Conservation (phyloP, 352 stramenopile genomes). For the Phytophthora ohioensis region DNA sequence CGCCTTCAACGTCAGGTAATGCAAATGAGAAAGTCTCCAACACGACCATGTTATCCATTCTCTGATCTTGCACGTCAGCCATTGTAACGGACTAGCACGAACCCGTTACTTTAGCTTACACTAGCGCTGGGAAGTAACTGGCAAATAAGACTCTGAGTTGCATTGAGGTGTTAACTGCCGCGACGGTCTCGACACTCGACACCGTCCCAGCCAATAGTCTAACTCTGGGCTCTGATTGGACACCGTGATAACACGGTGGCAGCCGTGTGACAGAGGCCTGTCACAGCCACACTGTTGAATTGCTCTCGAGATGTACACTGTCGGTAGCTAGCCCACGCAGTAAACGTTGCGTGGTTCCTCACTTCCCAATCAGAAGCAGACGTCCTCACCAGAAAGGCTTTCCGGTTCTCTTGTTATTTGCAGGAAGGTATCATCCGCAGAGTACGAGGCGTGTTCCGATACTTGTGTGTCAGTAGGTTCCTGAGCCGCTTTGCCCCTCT, state of each 20-base stretch:
- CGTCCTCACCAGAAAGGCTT: neutral
- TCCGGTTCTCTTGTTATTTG: neutral
- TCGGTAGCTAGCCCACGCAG: slow-evolving; percentile 1
- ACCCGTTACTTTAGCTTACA: too few relatives aligned
- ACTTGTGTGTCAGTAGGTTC: neutral
- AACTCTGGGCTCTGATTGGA: too few relatives aligned
- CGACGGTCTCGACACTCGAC: too few relatives aligned
- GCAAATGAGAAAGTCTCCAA: neutral
- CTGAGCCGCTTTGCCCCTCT: neutral
- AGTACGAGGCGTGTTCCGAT: neutral
- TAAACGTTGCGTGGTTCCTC: slow-evolving; percentile 1
- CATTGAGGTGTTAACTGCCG: too few relatives aligned
- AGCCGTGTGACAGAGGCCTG: too few relatives aligned
- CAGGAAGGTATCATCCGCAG: neutral
- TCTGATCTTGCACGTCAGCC: neutral
- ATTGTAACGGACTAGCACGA: too few relatives aligned
- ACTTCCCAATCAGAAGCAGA: neutral
- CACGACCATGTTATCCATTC: neutral
- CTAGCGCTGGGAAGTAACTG: too few relatives aligned
- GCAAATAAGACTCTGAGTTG: too few relatives aligned
- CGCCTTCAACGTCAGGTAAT: neutral
- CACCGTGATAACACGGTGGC: too few relatives aligned
- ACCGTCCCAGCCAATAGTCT: too few relatives aligned
- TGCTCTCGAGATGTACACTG: too few relatives aligned
- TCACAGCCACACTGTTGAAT: too few relatives aligned